Evolutionary conservation across 2,329 filamentous ascomycete genomes (phyloP), one percentile per base, ranked within the genome.

Genomic region (Eurotiales sp.): DNA sequence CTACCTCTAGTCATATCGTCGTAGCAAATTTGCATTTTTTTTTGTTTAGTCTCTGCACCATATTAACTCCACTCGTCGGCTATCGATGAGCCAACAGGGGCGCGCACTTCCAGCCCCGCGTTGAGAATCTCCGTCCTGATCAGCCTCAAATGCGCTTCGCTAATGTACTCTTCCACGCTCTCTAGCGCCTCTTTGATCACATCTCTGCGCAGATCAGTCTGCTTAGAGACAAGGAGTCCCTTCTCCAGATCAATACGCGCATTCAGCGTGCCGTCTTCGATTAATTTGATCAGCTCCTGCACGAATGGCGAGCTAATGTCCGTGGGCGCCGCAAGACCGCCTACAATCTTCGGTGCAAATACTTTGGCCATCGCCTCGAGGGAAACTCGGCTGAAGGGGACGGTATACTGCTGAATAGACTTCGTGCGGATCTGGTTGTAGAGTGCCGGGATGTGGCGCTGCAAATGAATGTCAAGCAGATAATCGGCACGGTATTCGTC

Each of bases 331-430:
- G 80, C 80, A 0, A 81, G 74, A 7, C 59, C 63, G 39, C 59
- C 57, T 11, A 59, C 53, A 25, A 57, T 52, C 7, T 57, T 46
- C 2, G 77, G 73, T 0, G 83, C 84, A 68, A 99, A 97, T 2
- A 88, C 85, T 30, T 80, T 76, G 8, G 87, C 83, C 76, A 99
- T 82, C 55, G 84, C 90, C 17, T 85, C 79, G 4, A 97, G 76
- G 0, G 87, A 91, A 55, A 96, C 90, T 58, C 85, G 86, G 37
- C 87, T 95, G 69, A 95, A 99, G 0, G 93, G 91, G 21, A 89
- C 79, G 61, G 96, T 87, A 71, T 96, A 97, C 64, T 96, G 89
- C 21, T 91, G 82, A 53, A 99, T 96, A 62, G 91, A 92, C 74
- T 96, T 96, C 62, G 81, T 87, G 53, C 93, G 84, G 59, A 99